Evolutionary conservation across 2,329 filamentous ascomycete species (phyloP).

Genomic region (Stemphylium lycopersici): DNA sequence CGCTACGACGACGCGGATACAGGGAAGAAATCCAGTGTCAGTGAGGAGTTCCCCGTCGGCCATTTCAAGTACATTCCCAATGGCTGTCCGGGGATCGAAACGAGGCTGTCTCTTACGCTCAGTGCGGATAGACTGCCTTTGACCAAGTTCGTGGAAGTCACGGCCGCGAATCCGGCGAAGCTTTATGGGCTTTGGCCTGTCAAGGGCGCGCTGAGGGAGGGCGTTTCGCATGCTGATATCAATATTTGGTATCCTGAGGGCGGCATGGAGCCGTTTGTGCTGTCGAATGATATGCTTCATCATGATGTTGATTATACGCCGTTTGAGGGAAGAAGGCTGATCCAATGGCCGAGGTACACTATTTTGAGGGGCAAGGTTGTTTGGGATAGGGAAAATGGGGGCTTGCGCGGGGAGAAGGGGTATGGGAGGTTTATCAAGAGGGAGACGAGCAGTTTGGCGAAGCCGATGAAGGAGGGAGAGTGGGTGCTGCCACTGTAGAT

Average conservation of each 20-base stretch:
- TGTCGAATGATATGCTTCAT: slow-evolving; percentile 63
- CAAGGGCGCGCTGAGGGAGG: slow-evolving; percentile 59
- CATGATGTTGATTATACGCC: slow-evolving; percentile 69
- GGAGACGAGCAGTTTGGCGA: slow-evolving; percentile 48
- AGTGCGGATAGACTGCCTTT: slow-evolving; percentile 49
- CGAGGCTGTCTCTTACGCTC: slow-evolving; percentile 58
- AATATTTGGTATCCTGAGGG: slow-evolving; percentile 57
- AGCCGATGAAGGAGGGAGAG: slow-evolving; percentile 29
- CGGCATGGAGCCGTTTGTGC: slow-evolving; percentile 50
- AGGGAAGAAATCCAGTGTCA: slow-evolving; percentile 58
- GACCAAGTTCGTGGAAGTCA: slow-evolving; percentile 62
- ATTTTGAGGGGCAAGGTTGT: slow-evolving; percentile 64
- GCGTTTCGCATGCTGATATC: slow-evolving; percentile 61
- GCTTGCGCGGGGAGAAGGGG: slow-evolving; percentile 56
- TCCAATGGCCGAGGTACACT: slow-evolving; percentile 68
- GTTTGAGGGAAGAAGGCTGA: slow-evolving; percentile 62
- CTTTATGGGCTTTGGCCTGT: slow-evolving; percentile 61
- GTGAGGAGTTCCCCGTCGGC: slow-evolving; percentile 51
- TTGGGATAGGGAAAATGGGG: slow-evolving; percentile 62
- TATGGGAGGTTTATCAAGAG: slow-evolving; percentile 59
- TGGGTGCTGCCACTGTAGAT: slow-evolving; percentile 28
- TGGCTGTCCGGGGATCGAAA: slow-evolving; percentile 64
- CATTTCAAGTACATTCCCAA: slow-evolving; percentile 65
- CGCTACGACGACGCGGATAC: slow-evolving; percentile 51
- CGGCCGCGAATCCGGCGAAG: slow-evolving; percentile 62